Evolutionary conservation across 1,139 yeast genomes (phyloP).

Genomic region (Saccharomyces hybrid): DNA sequence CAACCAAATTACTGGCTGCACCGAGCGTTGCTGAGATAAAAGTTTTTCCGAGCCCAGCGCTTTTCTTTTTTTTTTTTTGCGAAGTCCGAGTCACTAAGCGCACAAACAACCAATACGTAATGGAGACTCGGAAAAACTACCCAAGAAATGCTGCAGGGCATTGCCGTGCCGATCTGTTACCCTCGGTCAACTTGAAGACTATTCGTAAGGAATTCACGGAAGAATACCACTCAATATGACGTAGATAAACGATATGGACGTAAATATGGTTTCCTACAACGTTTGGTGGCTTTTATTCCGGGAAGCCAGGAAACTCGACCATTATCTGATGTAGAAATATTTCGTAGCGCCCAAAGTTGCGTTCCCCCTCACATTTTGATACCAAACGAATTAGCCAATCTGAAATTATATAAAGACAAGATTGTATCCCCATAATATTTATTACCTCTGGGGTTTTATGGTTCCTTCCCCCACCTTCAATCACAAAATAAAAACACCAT

Average conservation of each 20-base stretch:
- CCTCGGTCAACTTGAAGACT: no score
- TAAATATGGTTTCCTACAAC: background rate
- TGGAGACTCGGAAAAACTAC: no score
- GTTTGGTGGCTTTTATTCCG: background rate
- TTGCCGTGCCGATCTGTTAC: background rate
- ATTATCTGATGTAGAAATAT: constrained; percentile 44
- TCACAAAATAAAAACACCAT: background rate
- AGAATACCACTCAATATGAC: background rate
- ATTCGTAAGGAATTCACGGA: no score
- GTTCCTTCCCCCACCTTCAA: constrained; percentile 45
- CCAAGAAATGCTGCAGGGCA: background rate
- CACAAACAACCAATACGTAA: no score
- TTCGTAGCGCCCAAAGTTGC: constrained; percentile 73
- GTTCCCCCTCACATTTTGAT: constrained; percentile 43
- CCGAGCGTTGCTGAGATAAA: no score
- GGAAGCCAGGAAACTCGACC: background rate
- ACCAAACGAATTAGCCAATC: no score
- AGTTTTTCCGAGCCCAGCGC: no score
- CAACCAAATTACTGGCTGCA: no score
- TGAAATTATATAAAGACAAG: constrained; percentile 50
- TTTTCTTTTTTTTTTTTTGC: no score
- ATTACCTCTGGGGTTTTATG: constrained; percentile 72
- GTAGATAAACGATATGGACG: background rate
- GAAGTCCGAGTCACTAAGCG: no score
- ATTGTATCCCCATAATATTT: constrained; percentile 54